Evolutionary conservation across 805 yeast genomes (phyloP).

Genomic region (Wickerhamiella sorbophila): DNA sequence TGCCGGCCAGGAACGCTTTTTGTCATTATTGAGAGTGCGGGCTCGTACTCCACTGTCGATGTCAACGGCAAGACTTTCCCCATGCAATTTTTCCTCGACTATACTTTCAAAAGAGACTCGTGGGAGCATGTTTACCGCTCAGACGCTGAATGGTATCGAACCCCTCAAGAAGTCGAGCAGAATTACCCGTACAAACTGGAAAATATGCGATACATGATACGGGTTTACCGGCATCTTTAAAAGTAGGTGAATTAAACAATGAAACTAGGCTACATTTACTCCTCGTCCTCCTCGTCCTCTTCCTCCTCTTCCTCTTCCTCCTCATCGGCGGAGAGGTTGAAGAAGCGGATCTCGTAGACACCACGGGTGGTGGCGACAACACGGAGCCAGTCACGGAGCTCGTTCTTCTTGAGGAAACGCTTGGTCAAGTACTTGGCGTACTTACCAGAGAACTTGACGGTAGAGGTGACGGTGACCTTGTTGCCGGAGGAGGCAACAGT

Average conservation of each 20-base stretch:
- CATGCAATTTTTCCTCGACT: conserved; percentile 65
- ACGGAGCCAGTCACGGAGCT: conserved; percentile 99
- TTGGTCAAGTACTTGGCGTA: conserved; percentile 98
- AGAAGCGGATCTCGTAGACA: conserved; percentile 96
- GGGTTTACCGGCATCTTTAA: conserved; percentile 45
- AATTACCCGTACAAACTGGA: conserved; percentile 59
- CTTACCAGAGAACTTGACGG: conserved; percentile 97
- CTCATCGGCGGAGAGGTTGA: conserved; percentile 95
- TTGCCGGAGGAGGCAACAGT: conserved; percentile 66
- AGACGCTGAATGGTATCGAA: conserved; percentile 75
- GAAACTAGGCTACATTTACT: conserved; percentile 7
- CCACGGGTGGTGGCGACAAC: conserved; percentile 90
- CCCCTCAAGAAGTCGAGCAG: conserved; percentile 28
- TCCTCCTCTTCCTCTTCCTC: conserved; percentile 84
- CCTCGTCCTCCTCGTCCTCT: conserved; percentile 22
- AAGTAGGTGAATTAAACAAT: not conserved
- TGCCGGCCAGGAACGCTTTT: conserved; percentile 47
- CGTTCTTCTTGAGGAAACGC: conserved; percentile 99
- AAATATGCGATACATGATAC: conserved; percentile 74
- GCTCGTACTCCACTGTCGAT: conserved; percentile 69
- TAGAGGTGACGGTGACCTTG: conserved; percentile 80
- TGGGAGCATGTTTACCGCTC: conserved; percentile 56
- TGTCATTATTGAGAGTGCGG: conserved; percentile 75
- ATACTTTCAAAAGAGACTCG: conserved; percentile 32
- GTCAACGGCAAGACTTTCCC: conserved; percentile 71